Evolutionary conservation across 176 grass and related monocot species (phyloP).

Genomic region (Olyra latifolia): DNA sequence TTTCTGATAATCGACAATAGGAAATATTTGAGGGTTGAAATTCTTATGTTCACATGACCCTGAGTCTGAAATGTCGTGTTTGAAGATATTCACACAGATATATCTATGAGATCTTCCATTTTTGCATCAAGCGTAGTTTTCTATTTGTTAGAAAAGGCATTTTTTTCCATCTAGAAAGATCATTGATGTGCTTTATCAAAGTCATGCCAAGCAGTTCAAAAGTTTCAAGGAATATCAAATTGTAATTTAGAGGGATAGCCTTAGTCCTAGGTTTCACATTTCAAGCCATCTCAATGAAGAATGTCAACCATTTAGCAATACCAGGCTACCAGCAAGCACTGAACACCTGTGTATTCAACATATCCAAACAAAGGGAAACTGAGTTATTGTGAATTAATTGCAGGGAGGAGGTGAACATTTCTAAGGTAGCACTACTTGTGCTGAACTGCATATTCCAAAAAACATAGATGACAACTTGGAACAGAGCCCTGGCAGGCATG

Average conservation of each 20-base stretch:
- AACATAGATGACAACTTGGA: not conserved
- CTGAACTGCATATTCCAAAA: not conserved
- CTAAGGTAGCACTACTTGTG: not conserved
- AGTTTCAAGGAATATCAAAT: not conserved
- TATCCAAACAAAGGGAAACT: not conserved
- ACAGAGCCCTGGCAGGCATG: not conserved
- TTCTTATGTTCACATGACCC: not conserved
- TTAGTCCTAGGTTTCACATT: not conserved
- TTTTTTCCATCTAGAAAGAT: not conserved
- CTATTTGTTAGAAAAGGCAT: not conserved
- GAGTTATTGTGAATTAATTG: conserved; percentile 8
- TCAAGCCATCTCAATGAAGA: not conserved
- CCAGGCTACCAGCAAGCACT: conserved; percentile 16
- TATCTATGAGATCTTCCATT: not conserved
- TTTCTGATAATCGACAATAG: not conserved
- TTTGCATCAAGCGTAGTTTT: not conserved
- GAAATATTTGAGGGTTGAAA: not conserved
- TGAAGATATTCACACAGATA: not conserved
- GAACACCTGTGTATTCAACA: not conserved
- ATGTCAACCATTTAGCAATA: conserved; percentile 8
- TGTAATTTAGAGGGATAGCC: not conserved
- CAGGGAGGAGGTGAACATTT: not conserved
- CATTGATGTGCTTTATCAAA: not conserved
- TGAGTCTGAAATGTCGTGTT: not conserved
- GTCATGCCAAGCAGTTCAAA: not conserved